These are phyloP conservation scores for Emiliania huxleyi DNA, from an alignment of 78 protist genomes.

Conservation along the genomic window DNA sequence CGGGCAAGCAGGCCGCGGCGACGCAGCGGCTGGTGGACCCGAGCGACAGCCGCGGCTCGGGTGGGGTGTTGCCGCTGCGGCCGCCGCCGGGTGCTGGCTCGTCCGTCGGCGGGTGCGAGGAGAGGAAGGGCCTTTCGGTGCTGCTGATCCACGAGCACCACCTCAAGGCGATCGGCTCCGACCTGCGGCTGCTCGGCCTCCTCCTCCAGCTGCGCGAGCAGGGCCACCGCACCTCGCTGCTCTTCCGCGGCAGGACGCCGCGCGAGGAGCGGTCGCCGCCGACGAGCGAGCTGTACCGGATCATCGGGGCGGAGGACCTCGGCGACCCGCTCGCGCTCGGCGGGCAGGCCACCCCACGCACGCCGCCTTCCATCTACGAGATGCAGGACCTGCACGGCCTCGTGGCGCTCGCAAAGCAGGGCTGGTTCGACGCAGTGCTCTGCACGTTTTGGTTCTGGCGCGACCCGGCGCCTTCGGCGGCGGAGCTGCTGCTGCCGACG, in stretches of 20 bases:
- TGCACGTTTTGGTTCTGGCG: constrained; percentile 17
- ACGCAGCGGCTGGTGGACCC: background rate
- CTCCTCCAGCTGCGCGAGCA: background rate
- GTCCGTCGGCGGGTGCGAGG: background rate
- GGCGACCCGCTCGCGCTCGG: background rate
- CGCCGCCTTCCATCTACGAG: background rate
- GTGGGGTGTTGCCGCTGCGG: background rate
- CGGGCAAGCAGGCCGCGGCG: background rate
- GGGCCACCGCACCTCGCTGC: background rate
- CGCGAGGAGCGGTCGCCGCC: background rate
- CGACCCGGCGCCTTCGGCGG: background rate
- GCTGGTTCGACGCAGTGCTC: background rate
- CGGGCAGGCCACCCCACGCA: background rate
- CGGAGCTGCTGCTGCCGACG: constrained; percentile 15
- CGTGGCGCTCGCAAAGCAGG: background rate
- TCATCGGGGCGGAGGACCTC: background rate
- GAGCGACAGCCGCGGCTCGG: background rate
- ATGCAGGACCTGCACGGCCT: background rate
- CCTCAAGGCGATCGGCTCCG: constrained; percentile 21
- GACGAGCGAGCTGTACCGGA: background rate
- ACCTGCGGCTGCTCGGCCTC: background rate
- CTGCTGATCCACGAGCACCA: constrained; percentile 16
- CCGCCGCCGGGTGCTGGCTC: background rate
- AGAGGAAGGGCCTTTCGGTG: background rate
- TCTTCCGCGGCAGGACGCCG: background rate